Percentiles rank a stretch among this genome's conserved stretches.
Conservation (phyloP, 306 rosid species). For the Canavalia gladiata region DNA sequence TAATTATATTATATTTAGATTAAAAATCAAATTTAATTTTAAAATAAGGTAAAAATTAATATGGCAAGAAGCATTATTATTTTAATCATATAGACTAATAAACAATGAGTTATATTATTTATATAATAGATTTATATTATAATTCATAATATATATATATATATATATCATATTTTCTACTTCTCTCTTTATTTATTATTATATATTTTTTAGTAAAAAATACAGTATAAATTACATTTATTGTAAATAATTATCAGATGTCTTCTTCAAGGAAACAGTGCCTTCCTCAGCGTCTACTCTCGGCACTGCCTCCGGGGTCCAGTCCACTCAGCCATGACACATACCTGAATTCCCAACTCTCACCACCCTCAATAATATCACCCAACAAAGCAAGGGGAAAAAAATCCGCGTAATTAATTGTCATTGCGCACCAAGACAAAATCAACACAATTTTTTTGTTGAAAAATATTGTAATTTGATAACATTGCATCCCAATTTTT, state of each 20-base stretch:
- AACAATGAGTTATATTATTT: too few species aligned
- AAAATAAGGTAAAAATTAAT: too few species aligned
- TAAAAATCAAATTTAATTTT: too few species aligned
- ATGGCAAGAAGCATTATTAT: too few species aligned
- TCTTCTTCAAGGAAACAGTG: slow-evolving; percentile 49
- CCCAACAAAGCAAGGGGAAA: neutral
- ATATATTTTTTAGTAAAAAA: too few species aligned
- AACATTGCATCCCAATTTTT: neutral
- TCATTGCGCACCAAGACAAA: neutral
- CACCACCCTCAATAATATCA: slow-evolving; percentile 1
- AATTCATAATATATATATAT: too few species aligned
- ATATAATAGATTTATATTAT: too few species aligned
- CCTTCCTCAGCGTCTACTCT: slow-evolving; percentile 32
- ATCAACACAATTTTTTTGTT: neutral
- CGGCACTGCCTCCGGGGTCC: neutral
- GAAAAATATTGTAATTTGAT: neutral
- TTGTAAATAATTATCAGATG: slow-evolving; percentile 1
- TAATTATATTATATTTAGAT: too few species aligned
- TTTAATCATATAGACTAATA: too few species aligned
- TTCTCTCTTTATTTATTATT: too few species aligned
- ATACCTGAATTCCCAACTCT: neutral
- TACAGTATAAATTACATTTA: too few species aligned
- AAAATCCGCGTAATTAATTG: neutral
- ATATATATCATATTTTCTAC: too few species aligned
- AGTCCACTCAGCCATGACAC: slow-evolving; percentile 13